Percentiles rank a stretch among this genome's conserved stretches.
These are phyloP conservation scores for Suillus clintonianus DNA, from an alignment of 768 basidiomycete species.

Conservation along the genomic window DNA sequence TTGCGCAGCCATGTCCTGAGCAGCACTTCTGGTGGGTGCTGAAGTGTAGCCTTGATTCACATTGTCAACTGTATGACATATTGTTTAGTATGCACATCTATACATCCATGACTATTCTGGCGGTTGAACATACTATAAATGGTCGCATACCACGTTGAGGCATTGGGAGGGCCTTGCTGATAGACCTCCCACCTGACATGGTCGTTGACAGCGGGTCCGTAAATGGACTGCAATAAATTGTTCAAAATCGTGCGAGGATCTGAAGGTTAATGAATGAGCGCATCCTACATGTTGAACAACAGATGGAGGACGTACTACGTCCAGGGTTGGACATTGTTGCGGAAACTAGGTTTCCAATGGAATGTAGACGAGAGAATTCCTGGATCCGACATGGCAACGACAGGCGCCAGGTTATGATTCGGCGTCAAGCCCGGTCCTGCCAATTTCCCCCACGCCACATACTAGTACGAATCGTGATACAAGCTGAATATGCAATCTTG, in stretches of 20 bases:
- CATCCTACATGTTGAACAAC: not conserved
- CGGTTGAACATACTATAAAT: not conserved
- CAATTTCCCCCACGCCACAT: not conserved
- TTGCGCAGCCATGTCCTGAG: not conserved
- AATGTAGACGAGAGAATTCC: not conserved
- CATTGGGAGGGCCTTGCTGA: not conserved
- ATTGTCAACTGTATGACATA: not conserved
- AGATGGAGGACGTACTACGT: too few relatives aligned
- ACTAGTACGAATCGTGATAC: not conserved
- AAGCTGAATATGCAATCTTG: not conserved
- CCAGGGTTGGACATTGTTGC: not conserved
- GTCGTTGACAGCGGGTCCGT: rapidly evolving
- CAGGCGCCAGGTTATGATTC: not conserved
- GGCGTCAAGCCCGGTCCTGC: not conserved
- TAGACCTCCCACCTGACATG: not conserved
- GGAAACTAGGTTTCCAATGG: not conserved
- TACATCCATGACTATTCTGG: not conserved
- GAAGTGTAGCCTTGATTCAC: not conserved
- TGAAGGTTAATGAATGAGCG: not conserved
- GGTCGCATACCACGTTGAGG: not conserved
- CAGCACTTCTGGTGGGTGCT: not conserved
- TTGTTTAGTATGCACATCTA: not conserved
- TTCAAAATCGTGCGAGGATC: not conserved
- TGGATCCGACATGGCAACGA: not conserved
- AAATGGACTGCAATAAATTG: not conserved